Conservation (phyloP, 805 yeast species). For the Phaffomyces antillensis region DNA sequence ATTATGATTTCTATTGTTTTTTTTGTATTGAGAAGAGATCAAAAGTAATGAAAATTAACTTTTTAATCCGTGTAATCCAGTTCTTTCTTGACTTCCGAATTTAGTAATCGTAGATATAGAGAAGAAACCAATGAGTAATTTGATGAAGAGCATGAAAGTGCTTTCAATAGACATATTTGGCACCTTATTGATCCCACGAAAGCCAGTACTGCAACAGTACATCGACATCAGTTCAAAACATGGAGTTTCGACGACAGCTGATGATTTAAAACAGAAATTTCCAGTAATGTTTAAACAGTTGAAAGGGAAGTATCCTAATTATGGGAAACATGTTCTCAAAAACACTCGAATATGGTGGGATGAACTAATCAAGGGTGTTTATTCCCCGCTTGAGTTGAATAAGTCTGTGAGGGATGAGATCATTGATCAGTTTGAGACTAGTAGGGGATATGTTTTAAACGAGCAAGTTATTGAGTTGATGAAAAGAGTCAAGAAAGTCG, state of each 20-base stretch:
- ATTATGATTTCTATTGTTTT: too few species aligned
- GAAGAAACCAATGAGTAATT: not conserved
- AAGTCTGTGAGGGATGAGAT: conserved; percentile 34
- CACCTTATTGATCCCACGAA: conserved; percentile 52
- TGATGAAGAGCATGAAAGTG: conserved; percentile 31
- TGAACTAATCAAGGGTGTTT: conserved; percentile 37
- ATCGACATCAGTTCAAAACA: conserved; percentile 37
- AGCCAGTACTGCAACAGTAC: conserved; percentile 50
- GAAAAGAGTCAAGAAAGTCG: conserved; percentile 19
- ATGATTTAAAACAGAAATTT: conserved; percentile 21
- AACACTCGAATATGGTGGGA: conserved; percentile 52
- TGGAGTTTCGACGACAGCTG: conserved; percentile 31
- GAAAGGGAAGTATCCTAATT: conserved; percentile 44
- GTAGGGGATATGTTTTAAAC: conserved; percentile 16
- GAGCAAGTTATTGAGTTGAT: conserved; percentile 42
- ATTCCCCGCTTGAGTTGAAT: conserved; percentile 18
- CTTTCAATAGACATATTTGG: conserved; percentile 65
- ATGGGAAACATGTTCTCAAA: conserved; percentile 40
- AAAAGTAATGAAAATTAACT: not conserved
- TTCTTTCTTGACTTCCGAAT: not conserved
- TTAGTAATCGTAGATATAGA: not conserved
- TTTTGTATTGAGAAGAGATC: not conserved
- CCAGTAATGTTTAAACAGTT: conserved; percentile 31
- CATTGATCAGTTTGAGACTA: conserved; percentile 35
- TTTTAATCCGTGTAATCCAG: not conserved